Percentiles rank a stretch among this genome's conserved stretches.
Conservation (phyloP, 2,329 filamentous ascomycete genomes). For the Xylariaceae sp. region DNA sequence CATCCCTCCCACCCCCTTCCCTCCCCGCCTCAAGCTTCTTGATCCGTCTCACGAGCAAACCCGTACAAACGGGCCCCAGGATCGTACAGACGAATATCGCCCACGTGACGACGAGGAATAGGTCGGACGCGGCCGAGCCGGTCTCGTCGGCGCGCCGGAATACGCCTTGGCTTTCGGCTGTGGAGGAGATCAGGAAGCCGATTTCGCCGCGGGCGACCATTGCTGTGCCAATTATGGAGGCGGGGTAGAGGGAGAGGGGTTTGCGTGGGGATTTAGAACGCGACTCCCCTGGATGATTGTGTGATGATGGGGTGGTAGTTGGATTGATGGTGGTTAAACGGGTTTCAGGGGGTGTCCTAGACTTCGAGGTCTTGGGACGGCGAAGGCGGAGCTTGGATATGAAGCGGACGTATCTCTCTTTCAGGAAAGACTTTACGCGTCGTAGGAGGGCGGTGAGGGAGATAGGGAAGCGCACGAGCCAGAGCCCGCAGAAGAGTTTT, state of each 20-base stretch:
- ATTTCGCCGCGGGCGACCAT: conserved; percentile 80
- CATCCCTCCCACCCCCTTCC: conserved; percentile 16
- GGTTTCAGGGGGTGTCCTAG: not conserved
- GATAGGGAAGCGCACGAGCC: conserved; percentile 43
- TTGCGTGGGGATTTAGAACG: conserved; percentile 35
- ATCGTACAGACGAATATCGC: conserved; percentile 52
- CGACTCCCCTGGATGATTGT: too few relatives aligned
- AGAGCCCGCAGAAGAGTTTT: conserved; percentile 57
- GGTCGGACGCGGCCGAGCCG: conserved; percentile 30
- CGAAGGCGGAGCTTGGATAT: conserved; percentile 17
- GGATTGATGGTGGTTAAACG: not conserved
- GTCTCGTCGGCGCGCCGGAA: conserved; percentile 31
- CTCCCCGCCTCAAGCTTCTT: conserved; percentile 29
- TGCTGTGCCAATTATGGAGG: conserved; percentile 56
- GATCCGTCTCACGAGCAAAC: conserved; percentile 41
- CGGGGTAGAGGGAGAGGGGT: conserved; percentile 60
- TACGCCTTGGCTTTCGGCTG: conserved; percentile 53
- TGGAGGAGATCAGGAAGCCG: conserved; percentile 66
- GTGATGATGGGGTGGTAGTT: not conserved
- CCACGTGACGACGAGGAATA: conserved; percentile 52
- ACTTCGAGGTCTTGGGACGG: not conserved
- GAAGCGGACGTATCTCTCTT: conserved; percentile 10
- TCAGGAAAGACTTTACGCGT: conserved; percentile 3
- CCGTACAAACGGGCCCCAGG: conserved; percentile 44
- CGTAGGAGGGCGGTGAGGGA: conserved; percentile 11